Base-by-base conservation (phyloP, 2,329 filamentous ascomycete species). In the Phoma herbarum region DNA sequence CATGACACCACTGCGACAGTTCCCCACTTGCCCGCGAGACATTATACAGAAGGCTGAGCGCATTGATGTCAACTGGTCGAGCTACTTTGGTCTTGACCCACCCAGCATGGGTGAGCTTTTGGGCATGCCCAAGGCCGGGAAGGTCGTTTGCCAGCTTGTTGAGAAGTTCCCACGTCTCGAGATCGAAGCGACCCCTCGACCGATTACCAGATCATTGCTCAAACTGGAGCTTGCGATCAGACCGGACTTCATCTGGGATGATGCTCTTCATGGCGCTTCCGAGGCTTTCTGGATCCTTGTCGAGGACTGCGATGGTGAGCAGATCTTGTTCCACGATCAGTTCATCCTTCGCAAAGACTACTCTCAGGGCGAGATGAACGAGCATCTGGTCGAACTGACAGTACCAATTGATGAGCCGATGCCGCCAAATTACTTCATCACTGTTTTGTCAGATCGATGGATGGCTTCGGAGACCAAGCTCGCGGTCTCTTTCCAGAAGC, bases 351-450 rank as follows among this genome's bases (percentile, higher is more conserved):
- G 94, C 42, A 93, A 90, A 73, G 92, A 97, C 62, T 97, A 96
- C 72, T 93, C 93, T 4, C 82, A 87, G 59, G 85, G 90, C 1
- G 94, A 98, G 71, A 86, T 89, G 75, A 97, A 94, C 64, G 94
- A 98, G 79, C 95, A 99, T 77, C 80, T 97, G 11, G 90, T 99
- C 26, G 95, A 99, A 68, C 95, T 99, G 69, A 98, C 94, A 0
- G 94, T 98, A 3, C 91, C 95, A 0, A 96, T 99, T 66, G 93
- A 92, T 0, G 95, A 99, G 68, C 96, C 96, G 0, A 96, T 98
- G 91, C 95, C 95, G 14, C 95, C 96, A 0, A 96, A 99, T 77
- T 99, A 99, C 81, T 99, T 99, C 79, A 92, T 99, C 70, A 95
- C 93, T 0, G 86, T 99, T 37, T 81, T 97, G 20, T 98, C 94